Conservation (phyloP, 2,329 filamentous ascomycete genomes). For the Nigrospora sphaerica region DNA sequence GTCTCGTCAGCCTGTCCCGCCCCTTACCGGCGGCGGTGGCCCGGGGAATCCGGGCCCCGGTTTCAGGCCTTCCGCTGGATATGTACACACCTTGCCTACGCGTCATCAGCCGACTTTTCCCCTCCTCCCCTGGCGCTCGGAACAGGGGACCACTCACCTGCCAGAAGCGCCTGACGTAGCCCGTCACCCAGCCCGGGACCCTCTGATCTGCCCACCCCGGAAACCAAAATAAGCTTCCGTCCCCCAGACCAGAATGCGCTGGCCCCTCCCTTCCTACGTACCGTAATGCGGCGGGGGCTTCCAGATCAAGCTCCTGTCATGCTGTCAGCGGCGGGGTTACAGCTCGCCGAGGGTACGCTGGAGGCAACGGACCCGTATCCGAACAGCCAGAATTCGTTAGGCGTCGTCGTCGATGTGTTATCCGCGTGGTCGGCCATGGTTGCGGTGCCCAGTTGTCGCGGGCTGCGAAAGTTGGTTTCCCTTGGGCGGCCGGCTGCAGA, state of each 20-base stretch:
- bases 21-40: too few species aligned
- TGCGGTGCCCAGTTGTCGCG: neutral
- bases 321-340: neutral
- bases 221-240: neutral
- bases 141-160: conserved; percentile 55
- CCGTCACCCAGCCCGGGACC: conserved; percentile 82
- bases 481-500: too few species aligned
- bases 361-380: conserved; percentile 74
- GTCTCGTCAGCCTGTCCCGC: neutral
- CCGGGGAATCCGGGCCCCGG: too few species aligned
- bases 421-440: conserved; percentile 29
- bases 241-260: neutral
- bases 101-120: too few species aligned
- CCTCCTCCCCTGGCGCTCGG: too few species aligned
- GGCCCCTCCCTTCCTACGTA: conserved; percentile 31
- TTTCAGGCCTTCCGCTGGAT: too few species aligned
- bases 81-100: too few species aligned
- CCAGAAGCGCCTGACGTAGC: conserved; percentile 95
- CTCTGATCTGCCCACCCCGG: conserved; percentile 56
- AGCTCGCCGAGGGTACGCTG: too few species aligned
- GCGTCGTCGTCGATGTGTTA: neutral
- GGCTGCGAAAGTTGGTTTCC: too few species aligned
- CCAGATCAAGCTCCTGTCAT: conserved; percentile 82
- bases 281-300: conserved; percentile 95
- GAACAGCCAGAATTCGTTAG: conserved; percentile 85